Evolutionary conservation across 2,329 filamentous ascomycete genomes (phyloP), one percentile per base, ranked within the genome.

Genomic region (Penicillium sp.): DNA sequence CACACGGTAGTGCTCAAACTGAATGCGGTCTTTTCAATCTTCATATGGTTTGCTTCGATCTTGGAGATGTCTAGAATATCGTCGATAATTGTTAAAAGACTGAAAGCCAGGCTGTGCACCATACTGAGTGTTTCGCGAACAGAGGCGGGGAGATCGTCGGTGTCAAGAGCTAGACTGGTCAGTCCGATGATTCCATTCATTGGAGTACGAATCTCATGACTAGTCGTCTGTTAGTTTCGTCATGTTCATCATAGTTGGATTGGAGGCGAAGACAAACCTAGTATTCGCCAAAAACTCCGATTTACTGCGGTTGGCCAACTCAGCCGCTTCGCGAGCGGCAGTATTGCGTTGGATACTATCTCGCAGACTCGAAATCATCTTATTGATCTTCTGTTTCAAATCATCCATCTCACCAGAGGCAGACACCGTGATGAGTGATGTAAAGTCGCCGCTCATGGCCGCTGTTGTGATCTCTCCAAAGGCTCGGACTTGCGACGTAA

Each of bases 141-240:
- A 67, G 95, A 92, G 67, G 91, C 89, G 25, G 91, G 95, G 50
- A 97, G 81, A 69, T 96, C 87, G 70, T 96, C 87, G 22, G 92
- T 96, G 69, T 97, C 92, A 44, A 97, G 82, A 1, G 92, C 96
- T 49, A 97, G 81, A 72, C 96, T 91, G 1, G 92, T 96, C 89
- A 97, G 96, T 67, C 92, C 92, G 63, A 96, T 96, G 69, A 96
- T 96, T 62, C 92, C 92, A 77, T 96, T 96, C 85, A 96, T 96
- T 0, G 91, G 93, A 27, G 92, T 97, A 68, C 92, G 85, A 64
- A 97, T 96, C 74, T 97, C 92, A 82, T 97, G 92, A 40, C 90
- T 65, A 29, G 9, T 33, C 14, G 9, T 3, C 20, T 18, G 9
- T 61, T 49, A 59, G 43, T 8, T 52, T 27, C 2, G 12, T 0